Evolutionary conservation across 2,329 filamentous ascomycete species (phyloP), one percentile per base, ranked within the genome.

Genomic region (Falciphora oryzae): DNA sequence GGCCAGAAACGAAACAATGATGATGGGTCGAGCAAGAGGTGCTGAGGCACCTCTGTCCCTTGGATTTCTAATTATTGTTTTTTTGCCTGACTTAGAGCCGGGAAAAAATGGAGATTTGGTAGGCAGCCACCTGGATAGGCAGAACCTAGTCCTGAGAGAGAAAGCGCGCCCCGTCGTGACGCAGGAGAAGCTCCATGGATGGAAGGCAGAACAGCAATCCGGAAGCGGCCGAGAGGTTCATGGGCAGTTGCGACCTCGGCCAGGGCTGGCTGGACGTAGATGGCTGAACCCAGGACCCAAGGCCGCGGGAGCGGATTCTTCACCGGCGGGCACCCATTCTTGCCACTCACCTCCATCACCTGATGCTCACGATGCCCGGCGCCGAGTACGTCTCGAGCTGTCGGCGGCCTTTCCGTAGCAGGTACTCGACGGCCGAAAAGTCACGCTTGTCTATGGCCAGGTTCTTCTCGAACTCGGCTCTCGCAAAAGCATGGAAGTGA

Each of bases 361-460:
- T 78, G 66, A 96, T 88, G 74, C 95, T 91, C 72, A 87, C 91
- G 71, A 96, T 93, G 3, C 89, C 89, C 31, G 90, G 87, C 7
- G 89, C 85, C n/a, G 89, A 86, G 76, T 95, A 93, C 59, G 88
- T 84, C 68, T 96, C 92, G 25, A 97, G 80, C 74, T 97, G 92
- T 59, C 91, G 85, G 57, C 85, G 83, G 28, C 93, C 93, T 74
- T 92, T 94, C 66, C 93, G 85, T 63, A 97, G 74, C 44, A 96
- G 79, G 74, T 92, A 95, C 75, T 97, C 93, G 65, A 97, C 89
- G 7, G 92, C 89, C 22, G 83, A 81, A 76, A 97, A 97, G 73
- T 97, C 92, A 70, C 91, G 92, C 77, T 92, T 95, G 75, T 90
- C 88, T 64, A 96, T 75, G 11, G 75, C 73, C 16, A 86, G 73